A percentile compares a stretch with the other conserved stretches of the same genome.
phyloP scores from a whole-genome alignment of 306 rosid species.

The Chamaecrista fasciculata region DNA sequence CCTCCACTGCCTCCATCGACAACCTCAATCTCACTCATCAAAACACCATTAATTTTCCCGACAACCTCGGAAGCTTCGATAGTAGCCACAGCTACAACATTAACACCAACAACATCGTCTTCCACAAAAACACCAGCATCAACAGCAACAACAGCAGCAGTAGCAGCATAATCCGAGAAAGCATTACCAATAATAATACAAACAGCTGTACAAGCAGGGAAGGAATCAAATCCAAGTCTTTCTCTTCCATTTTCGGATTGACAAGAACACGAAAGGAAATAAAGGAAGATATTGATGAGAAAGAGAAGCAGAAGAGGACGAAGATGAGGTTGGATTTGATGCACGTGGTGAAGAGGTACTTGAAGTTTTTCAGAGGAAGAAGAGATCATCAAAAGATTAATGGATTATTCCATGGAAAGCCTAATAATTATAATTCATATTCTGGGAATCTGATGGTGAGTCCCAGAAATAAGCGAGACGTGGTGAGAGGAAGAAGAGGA shows the following conservation, averaged over 20 bases:
- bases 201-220: slow-evolving; percentile 36
- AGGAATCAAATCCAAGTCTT: slow-evolving; percentile 51
- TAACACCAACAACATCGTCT: slow-evolving; percentile 25
- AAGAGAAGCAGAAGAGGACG: slow-evolving; percentile 51
- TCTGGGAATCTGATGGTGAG: slow-evolving; percentile 75
- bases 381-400: slow-evolving; percentile 43
- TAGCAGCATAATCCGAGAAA: slow-evolving; percentile 4
- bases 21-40: slow-evolving; percentile 63
- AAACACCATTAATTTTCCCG: slow-evolving; percentile 24
- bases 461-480: slow-evolving; percentile 39
- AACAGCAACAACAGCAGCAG: slow-evolving; percentile 20
- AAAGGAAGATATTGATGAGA: slow-evolving; percentile 40
- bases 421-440: slow-evolving; percentile 49
- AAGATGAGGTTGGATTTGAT: slow-evolving; percentile 50
- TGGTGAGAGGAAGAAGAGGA: slow-evolving; percentile 66
- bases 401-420: slow-evolving; percentile 43
- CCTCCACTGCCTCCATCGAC: slow-evolving; percentile 68
- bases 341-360: slow-evolving; percentile 59
- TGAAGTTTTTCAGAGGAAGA: slow-evolving; percentile 50
- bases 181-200: background rate
- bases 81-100: slow-evolving; percentile 34
- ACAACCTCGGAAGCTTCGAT: slow-evolving; percentile 19
- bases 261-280: slow-evolving; percentile 51
- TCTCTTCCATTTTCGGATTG: slow-evolving; percentile 61
- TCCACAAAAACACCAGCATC: too few species aligned